Percentiles rank a stretch among this genome's conserved stretches.
phyloP scores from a whole-genome alignment of 306 rosid species.

The Datisca glomerata region DNA sequence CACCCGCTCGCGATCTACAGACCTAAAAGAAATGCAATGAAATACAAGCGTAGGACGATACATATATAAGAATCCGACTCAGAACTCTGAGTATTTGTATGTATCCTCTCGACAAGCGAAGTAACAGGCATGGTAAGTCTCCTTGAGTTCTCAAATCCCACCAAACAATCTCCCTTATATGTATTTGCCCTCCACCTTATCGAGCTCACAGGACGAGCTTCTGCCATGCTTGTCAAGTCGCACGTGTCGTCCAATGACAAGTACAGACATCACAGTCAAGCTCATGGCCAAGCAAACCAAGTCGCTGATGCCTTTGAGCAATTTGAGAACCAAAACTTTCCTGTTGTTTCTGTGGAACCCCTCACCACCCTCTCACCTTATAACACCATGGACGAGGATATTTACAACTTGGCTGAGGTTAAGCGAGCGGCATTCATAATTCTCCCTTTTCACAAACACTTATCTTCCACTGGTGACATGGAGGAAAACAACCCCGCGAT shows the following conservation, averaged over 20 bases:
- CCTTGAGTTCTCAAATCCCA: constrained; percentile 58
- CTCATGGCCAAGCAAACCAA: background rate
- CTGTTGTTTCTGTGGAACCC: background rate
- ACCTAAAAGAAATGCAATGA: too few relatives aligned
- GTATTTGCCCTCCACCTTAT: constrained; percentile 58
- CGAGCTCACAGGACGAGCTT: constrained; percentile 72
- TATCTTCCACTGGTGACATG: background rate
- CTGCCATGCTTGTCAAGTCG: constrained; percentile 90
- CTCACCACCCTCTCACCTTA: constrained; percentile 15
- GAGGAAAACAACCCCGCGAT: background rate
- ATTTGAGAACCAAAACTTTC: background rate
- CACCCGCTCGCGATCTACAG: too few relatives aligned
- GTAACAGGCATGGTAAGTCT: constrained; percentile 67
- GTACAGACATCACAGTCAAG: background rate
- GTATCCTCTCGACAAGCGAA: constrained; percentile 15
- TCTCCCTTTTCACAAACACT: constrained; percentile 14
- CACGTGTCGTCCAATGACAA: constrained; percentile 37
- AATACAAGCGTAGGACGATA: too few relatives aligned
- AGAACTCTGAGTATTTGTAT: constrained; percentile 15
- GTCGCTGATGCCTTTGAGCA: background rate
- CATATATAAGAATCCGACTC: constrained; percentile 1
- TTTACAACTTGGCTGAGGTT: constrained; percentile 10
- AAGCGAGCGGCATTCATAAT: constrained; percentile 8
- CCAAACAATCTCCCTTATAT: constrained; percentile 52
- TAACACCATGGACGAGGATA: constrained; percentile 18